Percentiles rank a stretch among this genome's conserved stretches.
phyloP scores from a whole-genome alignment of 2,329 filamentous ascomycete genomes.

The Ophiostoma sp. region DNA sequence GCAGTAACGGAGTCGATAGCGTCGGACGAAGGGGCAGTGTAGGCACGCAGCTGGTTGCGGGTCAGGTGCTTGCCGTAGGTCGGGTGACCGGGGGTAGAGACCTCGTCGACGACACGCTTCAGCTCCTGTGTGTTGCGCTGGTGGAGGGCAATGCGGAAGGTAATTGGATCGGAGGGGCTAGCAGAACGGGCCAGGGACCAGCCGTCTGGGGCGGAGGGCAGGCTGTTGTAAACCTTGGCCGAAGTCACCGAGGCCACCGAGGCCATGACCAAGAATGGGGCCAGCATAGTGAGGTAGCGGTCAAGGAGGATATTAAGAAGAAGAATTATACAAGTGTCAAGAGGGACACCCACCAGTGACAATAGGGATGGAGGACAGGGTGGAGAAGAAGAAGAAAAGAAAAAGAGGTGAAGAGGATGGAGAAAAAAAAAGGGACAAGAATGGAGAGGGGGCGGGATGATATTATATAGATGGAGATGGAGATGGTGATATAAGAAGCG shows the following conservation, averaged over 20 bases:
- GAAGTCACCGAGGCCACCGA: slow-evolving; percentile 27
- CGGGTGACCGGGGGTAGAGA: slow-evolving; percentile 55
- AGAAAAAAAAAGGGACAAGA: no score
- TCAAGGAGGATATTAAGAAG: background rate
- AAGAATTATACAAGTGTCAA: background rate
- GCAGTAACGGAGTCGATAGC: slow-evolving; percentile 45
- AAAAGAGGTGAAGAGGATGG: background rate
- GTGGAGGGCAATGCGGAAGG: slow-evolving; percentile 45
- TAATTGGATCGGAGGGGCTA: slow-evolving; percentile 38
- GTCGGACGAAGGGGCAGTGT: slow-evolving; percentile 47
- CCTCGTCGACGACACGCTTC: slow-evolving; percentile 54
- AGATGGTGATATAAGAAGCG: background rate
- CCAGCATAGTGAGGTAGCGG: slow-evolving; percentile 25
- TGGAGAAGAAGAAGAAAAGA: background rate
- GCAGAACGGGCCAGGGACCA: slow-evolving; percentile 38
- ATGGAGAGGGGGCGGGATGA: background rate
- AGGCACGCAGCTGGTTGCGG: slow-evolving; percentile 51
- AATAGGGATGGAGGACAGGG: background rate
- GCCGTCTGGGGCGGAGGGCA: slow-evolving; percentile 36
- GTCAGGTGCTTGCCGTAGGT: slow-evolving; percentile 59
- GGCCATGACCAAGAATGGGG: slow-evolving; percentile 30
- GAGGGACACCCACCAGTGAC: background rate
- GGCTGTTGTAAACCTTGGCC: slow-evolving; percentile 37
- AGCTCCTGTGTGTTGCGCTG: slow-evolving; percentile 48
- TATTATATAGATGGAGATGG: background rate